Conservation (phyloP, 2,329 filamentous ascomycete genomes). For the Cadophora sp. region DNA sequence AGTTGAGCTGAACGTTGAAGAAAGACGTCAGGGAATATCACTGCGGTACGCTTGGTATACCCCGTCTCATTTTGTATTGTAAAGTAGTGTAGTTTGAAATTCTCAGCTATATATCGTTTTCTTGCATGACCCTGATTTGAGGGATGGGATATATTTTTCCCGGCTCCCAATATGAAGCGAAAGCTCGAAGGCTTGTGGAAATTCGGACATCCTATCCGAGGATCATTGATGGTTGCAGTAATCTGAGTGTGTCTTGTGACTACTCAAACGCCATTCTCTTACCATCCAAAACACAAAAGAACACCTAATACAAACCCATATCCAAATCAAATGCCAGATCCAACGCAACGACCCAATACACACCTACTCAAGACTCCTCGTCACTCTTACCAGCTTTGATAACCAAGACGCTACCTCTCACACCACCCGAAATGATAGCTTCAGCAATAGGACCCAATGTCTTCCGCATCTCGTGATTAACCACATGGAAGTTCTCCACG, state of each 20-base stretch:
- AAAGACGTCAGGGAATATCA: conserved; percentile 20
- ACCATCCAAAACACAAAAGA: not conserved
- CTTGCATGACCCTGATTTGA: too few relatives aligned
- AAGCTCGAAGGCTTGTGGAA: conserved; percentile 1
- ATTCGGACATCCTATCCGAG: not conserved
- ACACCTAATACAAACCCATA: not conserved
- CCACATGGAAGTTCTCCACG: conserved; percentile 34
- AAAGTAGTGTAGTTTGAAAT: not conserved
- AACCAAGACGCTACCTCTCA: conserved; percentile 73
- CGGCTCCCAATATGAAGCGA: conserved; percentile 1
- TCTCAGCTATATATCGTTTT: not conserved
- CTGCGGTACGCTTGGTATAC: conserved; percentile 13
- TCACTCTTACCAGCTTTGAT: conserved; percentile 61
- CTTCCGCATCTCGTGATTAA: conserved; percentile 51
- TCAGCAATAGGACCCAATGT: conserved; percentile 67
- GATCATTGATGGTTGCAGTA: not conserved
- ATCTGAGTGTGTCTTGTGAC: not conserved
- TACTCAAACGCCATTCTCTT: not conserved
- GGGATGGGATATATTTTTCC: too few relatives aligned
- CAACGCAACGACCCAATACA: not conserved
- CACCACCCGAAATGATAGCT: conserved; percentile 60
- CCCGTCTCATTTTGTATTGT: conserved; percentile 4
- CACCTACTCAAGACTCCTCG: conserved; percentile 12
- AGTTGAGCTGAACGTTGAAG: too few relatives aligned
- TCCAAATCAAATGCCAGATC: not conserved